Conservation (phyloP, 2,329 filamentous ascomycete species). For the Zymoseptoria brevis region DNA sequence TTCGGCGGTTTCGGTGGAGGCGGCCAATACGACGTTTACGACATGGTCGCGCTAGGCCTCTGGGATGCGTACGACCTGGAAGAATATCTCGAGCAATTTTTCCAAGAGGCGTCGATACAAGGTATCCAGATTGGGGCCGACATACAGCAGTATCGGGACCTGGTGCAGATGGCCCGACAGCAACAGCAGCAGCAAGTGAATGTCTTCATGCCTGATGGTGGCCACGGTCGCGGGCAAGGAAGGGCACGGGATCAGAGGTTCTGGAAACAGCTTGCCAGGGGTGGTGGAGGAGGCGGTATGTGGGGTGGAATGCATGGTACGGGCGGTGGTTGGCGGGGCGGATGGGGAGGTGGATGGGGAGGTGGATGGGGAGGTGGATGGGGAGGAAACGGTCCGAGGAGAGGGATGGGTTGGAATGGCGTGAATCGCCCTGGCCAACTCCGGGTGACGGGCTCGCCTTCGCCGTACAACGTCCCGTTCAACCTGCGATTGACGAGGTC, state of each 20-base stretch:
- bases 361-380: not conserved
- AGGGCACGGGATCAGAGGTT: not conserved
- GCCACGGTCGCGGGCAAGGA: not conserved
- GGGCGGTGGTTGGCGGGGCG: no score
- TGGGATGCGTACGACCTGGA: no score
- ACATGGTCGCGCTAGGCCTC: not conserved
- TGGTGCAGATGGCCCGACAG: not conserved
- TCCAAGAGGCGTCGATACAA: not conserved
- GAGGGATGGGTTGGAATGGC: not conserved
- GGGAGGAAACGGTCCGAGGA: not conserved
- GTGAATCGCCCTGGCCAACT: not conserved
- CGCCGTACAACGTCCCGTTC: not conserved
- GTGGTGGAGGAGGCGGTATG: not conserved
- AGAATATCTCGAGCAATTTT: not conserved
- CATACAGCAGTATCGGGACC: not conserved
- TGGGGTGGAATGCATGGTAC: not conserved
- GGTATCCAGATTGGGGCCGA: not conserved
- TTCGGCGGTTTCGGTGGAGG: no score
- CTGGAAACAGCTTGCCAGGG: not conserved
- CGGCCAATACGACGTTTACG: not conserved
- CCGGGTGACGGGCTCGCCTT: no score
- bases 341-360: not conserved
- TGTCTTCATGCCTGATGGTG: not conserved
- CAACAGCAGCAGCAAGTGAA: not conserved
- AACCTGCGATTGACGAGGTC: not conserved